These are phyloP conservation scores for Pulchroboletus neoregius DNA, from an alignment of 1,284 basidiomycete genomes.

Conservation along the genomic window DNA sequence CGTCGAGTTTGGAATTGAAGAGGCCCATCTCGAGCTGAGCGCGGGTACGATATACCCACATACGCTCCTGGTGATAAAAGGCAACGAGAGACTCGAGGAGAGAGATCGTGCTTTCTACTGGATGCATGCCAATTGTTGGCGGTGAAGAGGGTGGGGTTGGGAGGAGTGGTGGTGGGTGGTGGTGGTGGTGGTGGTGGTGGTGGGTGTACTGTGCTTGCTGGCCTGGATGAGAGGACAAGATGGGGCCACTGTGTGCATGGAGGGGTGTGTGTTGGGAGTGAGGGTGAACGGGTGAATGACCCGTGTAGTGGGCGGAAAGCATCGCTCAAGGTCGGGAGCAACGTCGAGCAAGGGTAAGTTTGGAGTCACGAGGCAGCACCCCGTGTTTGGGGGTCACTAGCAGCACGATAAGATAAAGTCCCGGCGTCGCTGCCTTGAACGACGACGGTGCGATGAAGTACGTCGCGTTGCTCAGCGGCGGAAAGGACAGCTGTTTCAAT, in stretches of 20 bases:
- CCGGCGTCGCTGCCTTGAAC: neutral
- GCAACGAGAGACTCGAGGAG: slow-evolving; percentile 59
- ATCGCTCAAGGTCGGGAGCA: slow-evolving; percentile 12
- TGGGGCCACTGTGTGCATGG: slow-evolving; percentile 8
- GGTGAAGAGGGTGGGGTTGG: slow-evolving; percentile 48
- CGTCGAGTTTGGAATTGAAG: slow-evolving; percentile 23
- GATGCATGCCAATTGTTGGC: slow-evolving; percentile 30
- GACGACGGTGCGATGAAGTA: slow-evolving; percentile 70
- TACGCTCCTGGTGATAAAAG: slow-evolving; percentile 64
- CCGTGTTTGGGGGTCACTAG: slow-evolving; percentile 23
- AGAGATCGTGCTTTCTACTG: slow-evolving; percentile 42
- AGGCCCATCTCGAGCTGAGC: slow-evolving; percentile 42
- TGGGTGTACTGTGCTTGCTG: slow-evolving; percentile 26
- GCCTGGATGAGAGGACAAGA: slow-evolving; percentile 15
- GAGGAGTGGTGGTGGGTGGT: slow-evolving; percentile 34
- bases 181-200: slow-evolving; percentile 26
- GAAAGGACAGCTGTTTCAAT: slow-evolving; percentile 98
- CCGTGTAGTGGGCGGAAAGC: slow-evolving; percentile 30
- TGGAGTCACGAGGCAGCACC: slow-evolving; percentile 8
- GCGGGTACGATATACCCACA: slow-evolving; percentile 60
- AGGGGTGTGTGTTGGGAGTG: slow-evolving; percentile 21
- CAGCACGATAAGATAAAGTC: slow-evolving; percentile 17
- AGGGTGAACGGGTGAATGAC: slow-evolving; percentile 17
- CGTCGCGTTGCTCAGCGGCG: slow-evolving; percentile 92
- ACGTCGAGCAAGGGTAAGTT: neutral